These are phyloP conservation scores for Fragaria ananassa DNA, from an alignment of 306 rosid genomes.

Conservation along the genomic window DNA sequence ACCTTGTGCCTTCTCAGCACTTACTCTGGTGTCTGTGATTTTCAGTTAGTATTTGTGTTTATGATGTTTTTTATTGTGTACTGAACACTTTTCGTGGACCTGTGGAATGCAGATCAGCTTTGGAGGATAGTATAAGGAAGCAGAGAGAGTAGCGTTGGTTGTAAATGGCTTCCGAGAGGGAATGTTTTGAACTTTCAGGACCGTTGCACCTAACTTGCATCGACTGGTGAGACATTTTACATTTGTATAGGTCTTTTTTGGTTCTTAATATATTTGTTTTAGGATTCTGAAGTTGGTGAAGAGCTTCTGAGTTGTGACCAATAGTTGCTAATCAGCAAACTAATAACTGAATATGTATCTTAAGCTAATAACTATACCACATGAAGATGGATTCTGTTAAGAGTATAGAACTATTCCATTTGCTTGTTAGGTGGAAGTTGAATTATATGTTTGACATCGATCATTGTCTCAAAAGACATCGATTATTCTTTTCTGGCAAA, in stretches of 20 bases:
- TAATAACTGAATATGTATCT: background rate
- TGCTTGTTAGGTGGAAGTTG: background rate
- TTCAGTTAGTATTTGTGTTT: background rate
- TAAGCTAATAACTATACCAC: background rate
- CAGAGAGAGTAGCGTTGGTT: constrained; percentile 4
- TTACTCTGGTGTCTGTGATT: background rate
- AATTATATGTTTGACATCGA: background rate
- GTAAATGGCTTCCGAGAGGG: constrained; percentile 68
- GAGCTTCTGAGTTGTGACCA: background rate
- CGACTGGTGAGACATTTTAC: constrained; percentile 56
- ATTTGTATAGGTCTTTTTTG: background rate
- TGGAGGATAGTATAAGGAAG: constrained; percentile 29
- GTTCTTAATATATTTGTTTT: background rate
- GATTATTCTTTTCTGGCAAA: background rate
- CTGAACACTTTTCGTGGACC: background rate
- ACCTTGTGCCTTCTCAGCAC: background rate
- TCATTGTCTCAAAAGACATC: background rate
- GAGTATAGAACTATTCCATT: background rate
- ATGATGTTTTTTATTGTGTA: background rate
- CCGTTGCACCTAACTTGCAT: constrained; percentile 69
- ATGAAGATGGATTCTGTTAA: background rate
- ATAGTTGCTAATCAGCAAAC: background rate
- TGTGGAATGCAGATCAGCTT: constrained; percentile 21
- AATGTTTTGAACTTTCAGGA: constrained; percentile 66
- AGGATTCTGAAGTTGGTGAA: background rate